Evolutionary conservation across 768 basidiomycete genomes (phyloP), one percentile per base, ranked within the genome.

Genomic region (Trichaptum fuscoviolaceum): DNA sequence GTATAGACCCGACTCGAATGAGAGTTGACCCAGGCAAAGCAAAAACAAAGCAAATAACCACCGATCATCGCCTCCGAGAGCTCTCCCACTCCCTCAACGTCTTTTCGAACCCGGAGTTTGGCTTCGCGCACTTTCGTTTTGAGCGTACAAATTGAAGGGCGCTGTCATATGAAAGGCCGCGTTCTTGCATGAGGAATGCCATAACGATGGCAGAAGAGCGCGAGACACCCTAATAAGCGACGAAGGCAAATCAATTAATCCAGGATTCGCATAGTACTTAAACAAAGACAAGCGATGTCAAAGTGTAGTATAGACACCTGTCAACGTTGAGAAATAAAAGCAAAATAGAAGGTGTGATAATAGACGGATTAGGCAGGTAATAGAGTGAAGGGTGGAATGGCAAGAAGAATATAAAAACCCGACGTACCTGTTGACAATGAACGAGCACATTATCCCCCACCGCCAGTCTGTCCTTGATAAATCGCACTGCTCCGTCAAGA

Each of bases 341-440:
- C 18, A 58, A 64, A 23, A n/a, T 64, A 36, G 42, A 52, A 52
- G 20, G 42, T n/a, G 59, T 59, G 58, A 67, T 63, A 57, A 63
- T 4, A 62, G 27, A n/a, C 17, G 30, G 25, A 35, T 34, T 57
- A 23, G 57, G 62, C 26, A 72, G 62, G 64, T 30, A 57, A 67
- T 67, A 59, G 57, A 42, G 63, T n/a, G 64, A 30, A 69, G 65
- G 24, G 12, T 18, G 26, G 23, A 12, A 52, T 18, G 64, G 4
- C 58, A 67, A 63, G 57, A 63, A n/a, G 25, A 35, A 52, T 62
- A 42, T 7, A 9, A 59, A 20, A 57, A 25, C 3, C 20, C 5
- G 10, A 72, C 83, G 70, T 67, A 91, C 90, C 88, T 92, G 91
- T 69, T 92, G 90, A 70, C 91, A 92, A 73, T 92, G 91, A 1